Percentiles rank a stretch among this genome's conserved stretches.
Evolutionary conservation across 2,329 filamentous ascomycete species (phyloP).

Genomic region (Cordyceps farinosa): DNA sequence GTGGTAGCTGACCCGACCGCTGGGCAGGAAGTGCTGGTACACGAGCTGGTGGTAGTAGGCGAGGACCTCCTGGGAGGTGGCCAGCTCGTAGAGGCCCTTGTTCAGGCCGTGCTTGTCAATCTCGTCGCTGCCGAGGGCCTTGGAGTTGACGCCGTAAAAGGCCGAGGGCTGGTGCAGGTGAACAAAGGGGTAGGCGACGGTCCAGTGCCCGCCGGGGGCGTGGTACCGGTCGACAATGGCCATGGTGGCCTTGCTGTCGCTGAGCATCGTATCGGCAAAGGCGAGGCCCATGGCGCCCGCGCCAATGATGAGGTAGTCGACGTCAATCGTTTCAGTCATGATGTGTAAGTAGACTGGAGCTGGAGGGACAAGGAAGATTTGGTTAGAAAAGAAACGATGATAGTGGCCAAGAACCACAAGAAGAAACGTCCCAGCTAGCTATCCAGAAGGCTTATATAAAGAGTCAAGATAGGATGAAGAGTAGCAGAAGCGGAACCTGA

Average conservation of each 20-base stretch:
- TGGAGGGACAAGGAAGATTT: too few relatives aligned
- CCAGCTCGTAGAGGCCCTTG: constrained; percentile 9
- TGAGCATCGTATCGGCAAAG: constrained; percentile 15
- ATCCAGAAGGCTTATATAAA: not conserved
- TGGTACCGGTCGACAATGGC: constrained; percentile 13
- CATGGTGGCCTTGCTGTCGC: constrained; percentile 5
- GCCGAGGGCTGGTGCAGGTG: constrained; percentile 9
- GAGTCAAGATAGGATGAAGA: too few relatives aligned
- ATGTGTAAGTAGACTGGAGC: not conserved
- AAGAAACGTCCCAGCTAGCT: not conserved
- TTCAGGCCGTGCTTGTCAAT: constrained; percentile 14
- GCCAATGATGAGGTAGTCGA: constrained; percentile 14
- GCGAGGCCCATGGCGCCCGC: constrained; percentile 13
- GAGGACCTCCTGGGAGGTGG: constrained; percentile 15
- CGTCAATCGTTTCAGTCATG: not conserved
- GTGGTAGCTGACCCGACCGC: constrained; percentile 1
- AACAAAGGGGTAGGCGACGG: constrained; percentile 14
- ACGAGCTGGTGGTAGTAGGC: constrained; percentile 14
- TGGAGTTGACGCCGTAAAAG: constrained; percentile 14
- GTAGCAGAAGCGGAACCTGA: not conserved
- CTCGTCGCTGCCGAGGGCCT: not conserved
- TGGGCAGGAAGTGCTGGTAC: constrained; percentile 2
- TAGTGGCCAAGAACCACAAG: too few relatives aligned
- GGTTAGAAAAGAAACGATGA: too few relatives aligned
- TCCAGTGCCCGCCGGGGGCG: constrained; percentile 15